Evolutionary conservation across 352 stramenopile species (phyloP), one percentile per base, ranked within the genome.

Genomic region (Aphanomyces astaci): DNA sequence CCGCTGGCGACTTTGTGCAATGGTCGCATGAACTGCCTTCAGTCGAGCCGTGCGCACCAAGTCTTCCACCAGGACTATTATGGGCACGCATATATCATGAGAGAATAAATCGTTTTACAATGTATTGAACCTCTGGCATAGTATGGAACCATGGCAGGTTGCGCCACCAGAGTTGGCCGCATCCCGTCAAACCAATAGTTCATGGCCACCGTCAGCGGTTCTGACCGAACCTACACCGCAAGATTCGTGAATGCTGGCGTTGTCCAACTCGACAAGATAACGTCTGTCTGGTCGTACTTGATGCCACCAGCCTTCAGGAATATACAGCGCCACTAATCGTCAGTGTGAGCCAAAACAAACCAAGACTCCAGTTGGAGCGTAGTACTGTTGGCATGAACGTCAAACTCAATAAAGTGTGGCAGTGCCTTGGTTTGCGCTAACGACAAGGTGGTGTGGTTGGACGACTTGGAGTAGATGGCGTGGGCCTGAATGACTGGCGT

Each of bases 251-350:
- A 22, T 15, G 7, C 24, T 19, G 2, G 15, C 25, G 30, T 22
- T 30, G 51, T 19, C 30, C 17, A 28, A n/a, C 62, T 31, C 32
- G 24, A 24, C 13, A 69, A 45, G 46, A 4, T 62, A 22, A 43
- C 32, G 22, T 39, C 9, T 39, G 15, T 3, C 28, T 2, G 49
- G 4, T 46, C 5, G 25, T 32, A 71, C 48, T 68, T 90, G 83
- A 63, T 94, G 86, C 86, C 86, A 94, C 86, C 86, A 94, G 4
- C 86, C 86, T 62, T 94, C 86, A 0, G 86, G 86, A 27, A 94
- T 92, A 49, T 84, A 81, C 4, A 94, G 64, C 9, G 83, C 84
- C 55, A 84, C 86, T 65, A 59, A n/a, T n/a, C n/a, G n/a, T n/a
- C n/a, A n/a, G n/a, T n/a, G n/a, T n/a, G n/a, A n/a, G n/a, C n/a